Conservation (phyloP, 1,284 basidiomycete species). For the Irpex sp. region DNA sequence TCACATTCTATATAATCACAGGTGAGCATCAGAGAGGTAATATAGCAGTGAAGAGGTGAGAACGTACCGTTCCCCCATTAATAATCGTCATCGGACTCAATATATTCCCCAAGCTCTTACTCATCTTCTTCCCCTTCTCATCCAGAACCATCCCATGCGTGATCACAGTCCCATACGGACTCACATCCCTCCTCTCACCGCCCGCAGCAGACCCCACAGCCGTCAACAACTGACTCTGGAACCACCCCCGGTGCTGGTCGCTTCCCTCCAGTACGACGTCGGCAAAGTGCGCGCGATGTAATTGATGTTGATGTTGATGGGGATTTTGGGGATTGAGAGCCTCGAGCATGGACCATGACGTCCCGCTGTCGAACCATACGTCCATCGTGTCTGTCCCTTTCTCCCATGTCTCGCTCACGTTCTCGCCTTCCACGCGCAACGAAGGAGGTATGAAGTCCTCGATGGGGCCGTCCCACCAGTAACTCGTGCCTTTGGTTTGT, state of each 20-base stretch:
- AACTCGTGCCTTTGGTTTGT: conserved; percentile 66
- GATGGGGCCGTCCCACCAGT: conserved; percentile 92
- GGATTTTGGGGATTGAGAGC: conserved; percentile 21
- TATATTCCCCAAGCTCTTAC: conserved; percentile 95
- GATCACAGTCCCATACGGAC: conserved; percentile 81
- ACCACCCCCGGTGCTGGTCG: conserved; percentile 99
- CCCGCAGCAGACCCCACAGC: conserved; percentile 54
- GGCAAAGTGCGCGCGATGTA: conserved; percentile 41
- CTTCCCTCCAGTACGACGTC: conserved; percentile 95
- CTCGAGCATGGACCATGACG: conserved; percentile 86
- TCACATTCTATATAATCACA: conserved; percentile 48
- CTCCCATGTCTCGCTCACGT: conserved; percentile 47
- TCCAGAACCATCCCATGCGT: conserved; percentile 99
- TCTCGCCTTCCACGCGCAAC: conserved; percentile 40
- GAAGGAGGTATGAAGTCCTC: conserved; percentile 78
- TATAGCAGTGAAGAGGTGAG: not conserved
- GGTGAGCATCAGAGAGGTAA: too few relatives aligned
- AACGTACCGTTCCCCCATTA: conserved; percentile 72
- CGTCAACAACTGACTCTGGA: conserved; percentile 93
- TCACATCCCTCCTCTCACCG: conserved; percentile 27
- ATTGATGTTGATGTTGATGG: conserved; percentile 1
- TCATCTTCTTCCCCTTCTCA: conserved; percentile 94
- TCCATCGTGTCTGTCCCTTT: conserved; percentile 96
- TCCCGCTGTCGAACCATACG: conserved; percentile 99
- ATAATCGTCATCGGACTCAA: conserved; percentile 83